Percentiles rank a stretch among this genome's conserved stretches.
Evolutionary conservation across 495 filamentous ascomycete genomes (phyloP).

Genomic region (Sabuloglossum arenarium): DNA sequence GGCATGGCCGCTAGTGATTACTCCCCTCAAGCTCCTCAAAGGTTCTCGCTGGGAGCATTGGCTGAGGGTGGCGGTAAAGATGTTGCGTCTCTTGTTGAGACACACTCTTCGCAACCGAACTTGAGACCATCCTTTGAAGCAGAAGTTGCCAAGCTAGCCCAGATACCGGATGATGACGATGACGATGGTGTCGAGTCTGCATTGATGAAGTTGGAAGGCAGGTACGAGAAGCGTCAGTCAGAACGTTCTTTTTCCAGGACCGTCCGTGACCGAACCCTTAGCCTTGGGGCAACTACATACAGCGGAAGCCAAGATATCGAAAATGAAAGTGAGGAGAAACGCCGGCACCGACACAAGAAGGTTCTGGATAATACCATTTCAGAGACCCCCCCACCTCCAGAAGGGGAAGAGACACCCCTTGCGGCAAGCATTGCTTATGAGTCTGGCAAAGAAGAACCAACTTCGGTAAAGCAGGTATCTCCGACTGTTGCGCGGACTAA

Average conservation of each 20-base stretch:
- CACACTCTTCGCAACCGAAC: conserved; percentile 53
- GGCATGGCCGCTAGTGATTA: conserved; percentile 4
- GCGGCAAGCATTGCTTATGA: background rate
- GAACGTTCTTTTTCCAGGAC: background rate
- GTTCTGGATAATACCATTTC: conserved; percentile 13
- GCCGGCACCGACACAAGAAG: conserved; percentile 22
- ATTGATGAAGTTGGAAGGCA: conserved; percentile 80
- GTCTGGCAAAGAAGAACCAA: background rate
- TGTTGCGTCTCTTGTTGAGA: conserved; percentile 42
- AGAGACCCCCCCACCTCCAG: conserved; percentile 8
- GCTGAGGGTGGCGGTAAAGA: conserved; percentile 23
- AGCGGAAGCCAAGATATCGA: conserved; percentile 3
- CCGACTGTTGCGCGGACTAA: background rate
- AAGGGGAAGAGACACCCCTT: background rate
- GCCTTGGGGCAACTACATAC: conserved; percentile 14
- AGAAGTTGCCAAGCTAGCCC: conserved; percentile 71
- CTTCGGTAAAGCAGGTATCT: background rate
- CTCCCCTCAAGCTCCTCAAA: conserved; percentile 9
- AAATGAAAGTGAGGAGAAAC: conserved; percentile 22
- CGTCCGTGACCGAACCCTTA: background rate
- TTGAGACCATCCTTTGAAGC: conserved; percentile 76
- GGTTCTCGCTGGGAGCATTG: conserved; percentile 36
- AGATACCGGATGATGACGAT: conserved; percentile 63
- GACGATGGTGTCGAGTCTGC: conserved; percentile 89
- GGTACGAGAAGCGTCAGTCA: conserved; percentile 34